Conservation (phyloP, 2,329 filamentous ascomycete species). For the Colletotrichum tropicale region DNA sequence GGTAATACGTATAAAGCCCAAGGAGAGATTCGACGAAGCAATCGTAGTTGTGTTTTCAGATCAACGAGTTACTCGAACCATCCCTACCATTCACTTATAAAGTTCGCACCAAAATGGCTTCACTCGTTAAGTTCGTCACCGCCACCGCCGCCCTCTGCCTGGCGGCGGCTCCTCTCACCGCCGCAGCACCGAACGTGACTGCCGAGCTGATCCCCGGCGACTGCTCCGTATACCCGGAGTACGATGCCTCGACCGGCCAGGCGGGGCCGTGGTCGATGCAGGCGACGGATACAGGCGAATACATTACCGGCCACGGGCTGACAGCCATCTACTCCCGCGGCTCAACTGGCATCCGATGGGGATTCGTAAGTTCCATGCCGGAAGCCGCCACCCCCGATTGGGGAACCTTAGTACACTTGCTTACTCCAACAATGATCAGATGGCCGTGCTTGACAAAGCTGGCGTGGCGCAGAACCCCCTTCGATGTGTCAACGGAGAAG, state of each 20-base stretch:
- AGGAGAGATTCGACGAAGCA: neutral
- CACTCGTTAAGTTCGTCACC: neutral
- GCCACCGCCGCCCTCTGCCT: neutral
- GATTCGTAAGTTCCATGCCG: neutral
- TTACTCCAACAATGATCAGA: neutral
- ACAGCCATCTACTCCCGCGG: neutral
- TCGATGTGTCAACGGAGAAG: neutral
- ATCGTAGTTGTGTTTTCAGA: neutral
- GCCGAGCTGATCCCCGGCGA: neutral
- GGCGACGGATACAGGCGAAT: neutral
- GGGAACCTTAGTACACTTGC: neutral
- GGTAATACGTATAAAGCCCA: neutral
- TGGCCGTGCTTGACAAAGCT: neutral
- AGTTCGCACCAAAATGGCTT: neutral
- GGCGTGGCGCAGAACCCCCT: neutral
- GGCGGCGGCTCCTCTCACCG: neutral
- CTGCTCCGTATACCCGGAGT: conserved; percentile 3
- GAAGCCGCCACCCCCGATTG: neutral
- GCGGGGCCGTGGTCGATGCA: neutral
- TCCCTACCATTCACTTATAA: neutral
- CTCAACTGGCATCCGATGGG: neutral
- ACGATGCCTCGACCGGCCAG: neutral
- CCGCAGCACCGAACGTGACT: neutral
- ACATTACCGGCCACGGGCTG: neutral
- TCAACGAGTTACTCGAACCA: neutral